Percentiles rank a stretch among this genome's conserved stretches.
phyloP scores from a whole-genome alignment of 805 yeast species.

The Blastobotrys muscicola region DNA sequence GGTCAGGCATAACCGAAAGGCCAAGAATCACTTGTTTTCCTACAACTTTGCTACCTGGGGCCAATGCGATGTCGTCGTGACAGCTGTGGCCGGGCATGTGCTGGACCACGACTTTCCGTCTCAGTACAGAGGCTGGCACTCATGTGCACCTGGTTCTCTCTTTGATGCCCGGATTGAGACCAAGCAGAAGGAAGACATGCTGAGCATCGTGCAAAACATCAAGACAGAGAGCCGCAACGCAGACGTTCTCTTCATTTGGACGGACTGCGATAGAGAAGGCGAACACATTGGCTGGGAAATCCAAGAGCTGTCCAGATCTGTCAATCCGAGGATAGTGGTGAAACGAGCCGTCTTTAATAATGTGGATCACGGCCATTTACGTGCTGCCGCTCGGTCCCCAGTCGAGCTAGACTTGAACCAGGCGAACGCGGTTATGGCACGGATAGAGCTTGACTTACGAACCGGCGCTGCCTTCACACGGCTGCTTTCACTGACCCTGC shows the following conservation, averaged over 20 bases:
- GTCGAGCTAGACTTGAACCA: slow-evolving; percentile 51
- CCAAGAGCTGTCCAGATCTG: slow-evolving; percentile 51
- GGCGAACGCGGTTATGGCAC: slow-evolving; percentile 75
- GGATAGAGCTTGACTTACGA: slow-evolving; percentile 81
- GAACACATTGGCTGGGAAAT: slow-evolving; percentile 87
- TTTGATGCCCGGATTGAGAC: slow-evolving; percentile 57
- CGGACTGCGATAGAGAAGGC: slow-evolving; percentile 97
- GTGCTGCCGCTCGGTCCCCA: slow-evolving; percentile 67
- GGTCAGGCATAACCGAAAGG: slow-evolving; percentile 40
- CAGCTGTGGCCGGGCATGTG: slow-evolving; percentile 86
- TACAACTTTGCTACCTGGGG: slow-evolving; percentile 59
- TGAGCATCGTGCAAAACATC: slow-evolving; percentile 56
- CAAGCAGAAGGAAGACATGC: slow-evolving; percentile 34
- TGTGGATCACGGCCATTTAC: slow-evolving; percentile 62
- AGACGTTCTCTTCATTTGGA: slow-evolving; percentile 80
- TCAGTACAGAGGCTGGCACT: slow-evolving; percentile 43
- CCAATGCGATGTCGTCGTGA: slow-evolving; percentile 73
- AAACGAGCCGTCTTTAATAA: slow-evolving; percentile 84
- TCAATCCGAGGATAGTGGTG: slow-evolving; percentile 35
- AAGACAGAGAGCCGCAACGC: slow-evolving; percentile 50
- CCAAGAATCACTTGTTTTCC: slow-evolving; percentile 70
- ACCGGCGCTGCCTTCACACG: slow-evolving; percentile 88
- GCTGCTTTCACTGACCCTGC: slow-evolving; percentile 44
- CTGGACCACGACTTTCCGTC: slow-evolving; percentile 55
- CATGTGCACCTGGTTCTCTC: slow-evolving; percentile 51